These are phyloP conservation scores for Plasmopara muralis DNA, from an alignment of 352 stramenopile genomes.

Conservation along the genomic window DNA sequence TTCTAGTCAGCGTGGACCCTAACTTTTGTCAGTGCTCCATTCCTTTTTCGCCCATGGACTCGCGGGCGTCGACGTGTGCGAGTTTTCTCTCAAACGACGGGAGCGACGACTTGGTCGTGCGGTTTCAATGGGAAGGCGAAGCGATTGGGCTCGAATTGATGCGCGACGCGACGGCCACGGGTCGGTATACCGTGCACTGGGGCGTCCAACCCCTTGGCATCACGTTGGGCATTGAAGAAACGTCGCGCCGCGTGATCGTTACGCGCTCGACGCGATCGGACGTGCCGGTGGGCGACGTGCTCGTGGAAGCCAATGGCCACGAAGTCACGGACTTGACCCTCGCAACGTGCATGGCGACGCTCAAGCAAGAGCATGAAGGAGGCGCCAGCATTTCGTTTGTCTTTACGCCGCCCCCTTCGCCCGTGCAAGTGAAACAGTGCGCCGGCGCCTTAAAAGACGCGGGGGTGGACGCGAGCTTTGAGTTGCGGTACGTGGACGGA, in stretches of 20 bases:
- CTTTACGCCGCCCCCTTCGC: constrained; percentile 46
- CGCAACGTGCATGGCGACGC: constrained; percentile 36
- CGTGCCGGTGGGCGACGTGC: constrained; percentile 48
- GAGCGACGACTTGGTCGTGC: constrained; percentile 47
- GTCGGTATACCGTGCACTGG: constrained; percentile 36
- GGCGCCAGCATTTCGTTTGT: constrained; percentile 48
- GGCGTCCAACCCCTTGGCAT: constrained; percentile 44
- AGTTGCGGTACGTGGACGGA: constrained; percentile 54
- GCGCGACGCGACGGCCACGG: constrained; percentile 21
- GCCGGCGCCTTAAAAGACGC: constrained; percentile 32
- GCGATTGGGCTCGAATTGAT: constrained; percentile 53
- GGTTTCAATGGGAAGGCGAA: constrained; percentile 49
- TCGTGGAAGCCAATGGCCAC: constrained; percentile 39
- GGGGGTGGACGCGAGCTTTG: constrained; percentile 53
- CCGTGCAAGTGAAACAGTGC: constrained; percentile 50
- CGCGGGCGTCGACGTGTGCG: constrained; percentile 18
- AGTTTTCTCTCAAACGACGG: constrained; percentile 39
- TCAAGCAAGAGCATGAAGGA: constrained; percentile 46
- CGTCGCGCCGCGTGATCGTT: constrained; percentile 58
- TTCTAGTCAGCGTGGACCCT: too few relatives aligned
- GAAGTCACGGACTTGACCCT: constrained; percentile 48
- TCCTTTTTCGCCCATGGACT: constrained; percentile 3
- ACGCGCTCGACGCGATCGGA: constrained; percentile 49
- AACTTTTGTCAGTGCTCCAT: too few relatives aligned
- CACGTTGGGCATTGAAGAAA: constrained; percentile 69